A percentile compares a stretch with the other conserved stretches of the same genome.
These are phyloP conservation scores for Globisporangium takayamanum DNA, from an alignment of 352 stramenopile species.

Conservation along the genomic window DNA sequence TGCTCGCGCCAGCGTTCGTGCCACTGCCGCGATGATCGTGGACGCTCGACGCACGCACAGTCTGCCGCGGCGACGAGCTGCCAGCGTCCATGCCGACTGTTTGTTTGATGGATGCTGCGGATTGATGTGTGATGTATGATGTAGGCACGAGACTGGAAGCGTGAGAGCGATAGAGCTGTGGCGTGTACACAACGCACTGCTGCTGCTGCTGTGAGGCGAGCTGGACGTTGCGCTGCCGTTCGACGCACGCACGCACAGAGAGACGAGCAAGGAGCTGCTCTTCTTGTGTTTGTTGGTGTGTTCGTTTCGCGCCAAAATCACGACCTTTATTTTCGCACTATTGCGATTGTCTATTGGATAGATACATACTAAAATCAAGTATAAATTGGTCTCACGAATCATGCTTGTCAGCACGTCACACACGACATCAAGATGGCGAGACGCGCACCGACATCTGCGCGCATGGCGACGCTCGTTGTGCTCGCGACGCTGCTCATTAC, in stretches of 20 bases:
- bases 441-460: conserved; percentile 5
- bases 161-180: too few relatives aligned
- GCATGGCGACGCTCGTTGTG: conserved; percentile 6
- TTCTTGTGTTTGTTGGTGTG: too few relatives aligned
- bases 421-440: not conserved
- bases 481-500: conserved; percentile 7
- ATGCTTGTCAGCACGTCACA: too few relatives aligned
- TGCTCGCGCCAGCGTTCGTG: not conserved
- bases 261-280: too few relatives aligned
- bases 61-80: conserved; percentile 10
- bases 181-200: too few relatives aligned
- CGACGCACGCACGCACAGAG: too few relatives aligned
- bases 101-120: too few relatives aligned
- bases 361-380: not conserved
- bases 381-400: too few relatives aligned
- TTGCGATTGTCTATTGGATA: not conserved
- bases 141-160: too few relatives aligned
- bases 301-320: not conserved
- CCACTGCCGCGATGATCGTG: conserved; percentile 4
- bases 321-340: not conserved
- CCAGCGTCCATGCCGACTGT: conserved; percentile 5
- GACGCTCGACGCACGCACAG: not conserved
- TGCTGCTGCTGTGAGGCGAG: too few relatives aligned
- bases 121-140: not conserved
- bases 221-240: too few relatives aligned